Evolutionary conservation across 2,329 filamentous ascomycete species (phyloP), one percentile per base, ranked within the genome.

Genomic region (Fusarium palustre): DNA sequence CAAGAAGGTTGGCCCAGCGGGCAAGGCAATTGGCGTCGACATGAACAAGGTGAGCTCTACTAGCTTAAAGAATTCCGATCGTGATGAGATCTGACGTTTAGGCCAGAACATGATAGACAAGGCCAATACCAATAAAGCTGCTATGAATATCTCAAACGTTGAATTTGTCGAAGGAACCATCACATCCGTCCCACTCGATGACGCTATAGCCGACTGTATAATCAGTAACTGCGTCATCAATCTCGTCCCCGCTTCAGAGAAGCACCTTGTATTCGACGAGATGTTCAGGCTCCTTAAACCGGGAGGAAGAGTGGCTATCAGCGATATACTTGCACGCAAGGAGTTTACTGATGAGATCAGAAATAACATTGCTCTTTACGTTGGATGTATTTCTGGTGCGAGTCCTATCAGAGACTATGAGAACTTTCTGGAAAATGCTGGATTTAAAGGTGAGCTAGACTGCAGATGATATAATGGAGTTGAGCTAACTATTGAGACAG

Each of bases 201-300:
- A 33, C 1, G 7, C 0, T 2, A 24, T 36, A 0, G 45, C 46
- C 3, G 59, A 64, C 18, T 64, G 62, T 2, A 83, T 91, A 59
- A 88, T 90, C 66, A 87, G 84, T 66, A 91, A 91, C 76, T 91
- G 88, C 62, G 87, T 89, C 28, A 78, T 90, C 62, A 90, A 89
- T 67, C 84, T 89, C 0, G 84, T 89, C 1, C 86, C 86, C 0
- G 74, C 77, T 11, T 59, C 64, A 0, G 85, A 90, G 12, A 90
- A 89, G 72, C 81, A 78, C 8, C 63, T 36, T 0, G 87, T 84
- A 0, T 90, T 91, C 64, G 70, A 76, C 0, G 88, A 91, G 74
- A 88, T 90, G 71, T 81, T 81, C 59, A 83, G 88, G 2, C 66
- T 91, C 1, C 79, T 91, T 3, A 87, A 85, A 67, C 81, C 84